Percentiles rank a stretch among this genome's conserved stretches.
These are phyloP conservation scores for Closterium sp. DNA, from an alignment of 139 green algal species.

Conservation along the genomic window DNA sequence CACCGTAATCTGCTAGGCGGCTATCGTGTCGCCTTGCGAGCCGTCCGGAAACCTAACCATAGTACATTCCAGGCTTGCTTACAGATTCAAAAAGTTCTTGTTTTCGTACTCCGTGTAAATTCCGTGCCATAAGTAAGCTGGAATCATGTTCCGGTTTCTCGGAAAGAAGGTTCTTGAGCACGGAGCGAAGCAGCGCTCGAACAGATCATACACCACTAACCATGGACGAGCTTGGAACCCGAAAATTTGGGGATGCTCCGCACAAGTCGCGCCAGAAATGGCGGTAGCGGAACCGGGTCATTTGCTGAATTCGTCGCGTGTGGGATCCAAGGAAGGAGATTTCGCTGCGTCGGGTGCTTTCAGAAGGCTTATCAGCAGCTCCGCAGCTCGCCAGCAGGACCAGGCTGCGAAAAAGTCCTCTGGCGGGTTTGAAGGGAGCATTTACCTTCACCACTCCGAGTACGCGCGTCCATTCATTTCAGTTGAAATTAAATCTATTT, in stretches of 20 bases:
- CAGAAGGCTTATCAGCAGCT: background rate
- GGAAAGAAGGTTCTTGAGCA: background rate
- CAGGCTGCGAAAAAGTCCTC: background rate
- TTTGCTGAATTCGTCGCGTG: background rate
- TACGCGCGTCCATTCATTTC: background rate
- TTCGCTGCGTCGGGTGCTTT: background rate
- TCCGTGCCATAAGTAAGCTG: background rate
- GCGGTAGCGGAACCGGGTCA: background rate
- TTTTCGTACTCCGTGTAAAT: too few relatives aligned
- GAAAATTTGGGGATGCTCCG: background rate
- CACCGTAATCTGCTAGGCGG: background rate
- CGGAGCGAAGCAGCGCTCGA: background rate
- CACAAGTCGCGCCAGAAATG: background rate
- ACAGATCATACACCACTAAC: background rate
- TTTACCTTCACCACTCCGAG: background rate
- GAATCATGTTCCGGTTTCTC: background rate
- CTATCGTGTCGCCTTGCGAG: background rate
- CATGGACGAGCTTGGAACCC: background rate
- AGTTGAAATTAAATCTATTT: too few relatives aligned
- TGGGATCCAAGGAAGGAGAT: background rate
- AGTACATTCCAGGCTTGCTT: too few relatives aligned
- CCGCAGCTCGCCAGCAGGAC: background rate
- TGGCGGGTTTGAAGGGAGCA: background rate
- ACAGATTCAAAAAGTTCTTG: too few relatives aligned
- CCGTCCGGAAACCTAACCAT: background rate